Percentiles rank a stretch among this genome's conserved stretches.
These are phyloP conservation scores for Hyaloscypha hepaticicola DNA, from an alignment of 495 filamentous ascomycete species.

Conservation along the genomic window DNA sequence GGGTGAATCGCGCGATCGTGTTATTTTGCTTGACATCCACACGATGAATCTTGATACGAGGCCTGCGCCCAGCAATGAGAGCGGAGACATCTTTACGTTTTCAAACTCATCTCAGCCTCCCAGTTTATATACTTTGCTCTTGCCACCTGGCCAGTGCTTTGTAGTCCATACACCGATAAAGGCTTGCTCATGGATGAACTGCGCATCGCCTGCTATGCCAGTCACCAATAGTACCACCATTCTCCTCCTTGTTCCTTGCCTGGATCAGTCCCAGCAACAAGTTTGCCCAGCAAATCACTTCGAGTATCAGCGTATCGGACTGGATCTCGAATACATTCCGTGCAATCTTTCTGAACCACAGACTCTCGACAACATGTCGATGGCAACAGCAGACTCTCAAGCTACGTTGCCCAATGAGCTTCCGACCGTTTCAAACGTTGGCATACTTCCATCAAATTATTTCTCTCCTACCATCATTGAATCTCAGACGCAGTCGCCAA, in stretches of 20 bases:
- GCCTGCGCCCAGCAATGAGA: slow-evolving; percentile 3
- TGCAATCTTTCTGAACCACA: slow-evolving; percentile 6
- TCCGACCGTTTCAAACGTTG: not conserved
- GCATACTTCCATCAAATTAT: not conserved
- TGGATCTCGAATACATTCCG: slow-evolving; percentile 7
- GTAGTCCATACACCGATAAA: not conserved
- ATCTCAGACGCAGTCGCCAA: slow-evolving; percentile 7
- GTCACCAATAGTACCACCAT: not conserved
- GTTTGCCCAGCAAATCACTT: not conserved
- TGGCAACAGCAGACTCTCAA: slow-evolving; percentile 1
- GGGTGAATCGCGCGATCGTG: not conserved
- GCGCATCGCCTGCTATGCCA: slow-evolving; percentile 3
- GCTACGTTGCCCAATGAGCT: slow-evolving; percentile 8
- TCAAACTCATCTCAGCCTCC: slow-evolving; percentile 2
- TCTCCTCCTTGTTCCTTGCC: slow-evolving; percentile 7
- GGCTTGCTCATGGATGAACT: not conserved
- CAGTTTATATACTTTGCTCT: not conserved
- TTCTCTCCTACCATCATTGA: not conserved
- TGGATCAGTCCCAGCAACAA: slow-evolving; percentile 2
- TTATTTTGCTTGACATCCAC: slow-evolving; percentile 7
- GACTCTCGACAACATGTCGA: slow-evolving; percentile 10
- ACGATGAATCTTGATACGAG: slow-evolving; percentile 1
- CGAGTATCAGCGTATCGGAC: slow-evolving; percentile 7
- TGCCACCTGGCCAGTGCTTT: slow-evolving; percentile 1
- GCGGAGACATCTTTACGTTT: not conserved